phyloP scores from a whole-genome alignment of 306 rosid genomes.

The Quercus alba region DNA sequence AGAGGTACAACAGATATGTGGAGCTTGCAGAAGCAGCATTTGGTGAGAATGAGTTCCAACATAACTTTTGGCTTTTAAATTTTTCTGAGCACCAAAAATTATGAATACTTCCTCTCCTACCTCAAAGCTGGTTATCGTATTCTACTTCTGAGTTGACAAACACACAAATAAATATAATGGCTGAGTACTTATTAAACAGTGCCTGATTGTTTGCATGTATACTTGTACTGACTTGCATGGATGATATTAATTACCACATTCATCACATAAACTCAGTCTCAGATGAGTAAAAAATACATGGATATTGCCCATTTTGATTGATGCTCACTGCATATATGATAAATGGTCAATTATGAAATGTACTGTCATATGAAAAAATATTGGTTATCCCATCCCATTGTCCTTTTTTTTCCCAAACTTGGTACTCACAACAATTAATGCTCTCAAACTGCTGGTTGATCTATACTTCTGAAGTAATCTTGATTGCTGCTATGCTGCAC shows the following conservation, averaged over 20 bases:
- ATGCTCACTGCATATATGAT: neutral
- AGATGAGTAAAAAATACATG: no score
- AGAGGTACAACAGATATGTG: conserved; percentile 96
- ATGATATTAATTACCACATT: no score
- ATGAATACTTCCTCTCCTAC: neutral
- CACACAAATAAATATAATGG: neutral
- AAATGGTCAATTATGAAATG: neutral
- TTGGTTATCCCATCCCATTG: neutral
- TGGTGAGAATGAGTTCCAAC: conserved; percentile 49
- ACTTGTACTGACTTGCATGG: no score
- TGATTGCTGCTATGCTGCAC: neutral
- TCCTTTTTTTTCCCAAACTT: neutral
- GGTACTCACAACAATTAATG: neutral
- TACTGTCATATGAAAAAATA: neutral
- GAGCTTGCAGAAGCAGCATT: conserved; percentile 99
- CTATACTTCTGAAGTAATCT: neutral
- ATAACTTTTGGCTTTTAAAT: neutral
- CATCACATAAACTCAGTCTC: no score
- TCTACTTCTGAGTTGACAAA: neutral
- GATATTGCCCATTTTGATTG: neutral
- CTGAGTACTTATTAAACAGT: neutral
- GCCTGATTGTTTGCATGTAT: neutral
- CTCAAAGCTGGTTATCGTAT: neutral
- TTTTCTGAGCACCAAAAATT: neutral
- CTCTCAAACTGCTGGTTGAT: neutral